phyloP scores from a whole-genome alignment of 306 rosid species.

The Cucumis cinereus region DNA sequence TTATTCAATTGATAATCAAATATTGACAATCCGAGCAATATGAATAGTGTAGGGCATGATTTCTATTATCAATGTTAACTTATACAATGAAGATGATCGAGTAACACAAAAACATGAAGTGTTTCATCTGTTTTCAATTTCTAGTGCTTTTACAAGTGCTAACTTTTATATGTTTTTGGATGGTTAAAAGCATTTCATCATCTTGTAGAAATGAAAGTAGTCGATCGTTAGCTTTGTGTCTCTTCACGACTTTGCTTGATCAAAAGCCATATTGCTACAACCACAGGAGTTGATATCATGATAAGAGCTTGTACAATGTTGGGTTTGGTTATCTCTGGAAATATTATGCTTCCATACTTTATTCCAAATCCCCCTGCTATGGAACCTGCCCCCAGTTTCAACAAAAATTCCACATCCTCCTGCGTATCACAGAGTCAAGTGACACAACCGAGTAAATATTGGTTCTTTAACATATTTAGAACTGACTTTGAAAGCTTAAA shows the following conservation, averaged over 20 bases:
- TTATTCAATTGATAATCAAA: too few relatives aligned
- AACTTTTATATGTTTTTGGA: not conserved
- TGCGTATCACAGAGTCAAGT: constrained; percentile 6
- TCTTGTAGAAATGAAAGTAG: not conserved
- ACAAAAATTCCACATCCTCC: constrained; percentile 48
- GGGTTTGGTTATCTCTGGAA: constrained; percentile 65
- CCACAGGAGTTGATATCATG: constrained; percentile 41
- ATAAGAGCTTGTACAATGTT: constrained; percentile 45
- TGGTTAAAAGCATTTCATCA: not conserved
- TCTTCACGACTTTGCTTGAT: constrained; percentile 32
- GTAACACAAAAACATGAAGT: not conserved
- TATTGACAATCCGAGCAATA: too few relatives aligned
- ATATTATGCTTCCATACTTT: constrained; percentile 62
- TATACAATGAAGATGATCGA: not conserved
- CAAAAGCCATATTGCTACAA: constrained; percentile 49
- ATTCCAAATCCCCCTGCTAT: constrained; percentile 40
- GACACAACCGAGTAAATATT: not conserved
- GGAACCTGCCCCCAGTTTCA: constrained; percentile 40
- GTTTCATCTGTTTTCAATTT: not conserved
- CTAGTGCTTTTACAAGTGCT: not conserved
- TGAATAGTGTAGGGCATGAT: too few relatives aligned
- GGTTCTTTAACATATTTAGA: not conserved
- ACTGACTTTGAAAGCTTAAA: too few relatives aligned
- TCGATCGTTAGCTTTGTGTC: constrained; percentile 3
- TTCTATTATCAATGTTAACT: not conserved